Percentiles rank a stretch among this genome's conserved stretches.
Evolutionary conservation across 768 basidiomycete genomes (phyloP).

Genomic region (Tricholoma flavovirens): DNA sequence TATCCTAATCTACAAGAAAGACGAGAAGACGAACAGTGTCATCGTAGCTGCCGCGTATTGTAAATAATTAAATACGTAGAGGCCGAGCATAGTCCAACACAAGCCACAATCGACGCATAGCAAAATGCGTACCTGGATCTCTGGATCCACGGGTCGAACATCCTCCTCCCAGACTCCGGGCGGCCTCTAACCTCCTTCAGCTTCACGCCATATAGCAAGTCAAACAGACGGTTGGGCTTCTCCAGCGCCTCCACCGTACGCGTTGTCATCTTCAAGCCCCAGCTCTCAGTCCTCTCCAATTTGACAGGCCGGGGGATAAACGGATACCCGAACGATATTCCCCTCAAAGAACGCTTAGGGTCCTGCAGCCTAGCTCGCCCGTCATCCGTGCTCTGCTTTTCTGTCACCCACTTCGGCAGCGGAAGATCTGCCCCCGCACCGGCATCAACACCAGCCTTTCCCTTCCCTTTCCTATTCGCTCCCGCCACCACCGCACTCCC

Average conservation of each 20-base stretch:
- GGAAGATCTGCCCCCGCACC: slow-evolving; percentile 23
- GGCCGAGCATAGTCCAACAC: slow-evolving; percentile 32
- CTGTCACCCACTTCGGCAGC: slow-evolving; percentile 39
- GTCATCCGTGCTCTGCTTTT: slow-evolving; percentile 38
- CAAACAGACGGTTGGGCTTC: slow-evolving; percentile 39
- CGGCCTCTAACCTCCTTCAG: slow-evolving; percentile 37
- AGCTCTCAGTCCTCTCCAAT: slow-evolving; percentile 23
- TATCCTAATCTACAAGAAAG: too few species aligned
- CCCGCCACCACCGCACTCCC: background rate
- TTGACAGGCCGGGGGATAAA: slow-evolving; percentile 47
- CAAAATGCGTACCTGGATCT: slow-evolving; percentile 54
- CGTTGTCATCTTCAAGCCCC: slow-evolving; percentile 13
- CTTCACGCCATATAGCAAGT: slow-evolving; percentile 40
- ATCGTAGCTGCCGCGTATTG: slow-evolving; percentile 32
- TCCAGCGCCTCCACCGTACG: slow-evolving; percentile 29
- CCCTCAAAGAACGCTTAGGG: slow-evolving; percentile 38
- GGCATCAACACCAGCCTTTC: slow-evolving; percentile 3
- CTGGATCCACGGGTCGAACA: slow-evolving; percentile 58
- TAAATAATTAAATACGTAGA: slow-evolving; percentile 38
- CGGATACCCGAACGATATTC: slow-evolving; percentile 53
- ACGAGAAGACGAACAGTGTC: background rate
- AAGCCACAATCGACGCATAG: slow-evolving; percentile 40
- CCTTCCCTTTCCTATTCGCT: slow-evolving; percentile 10
- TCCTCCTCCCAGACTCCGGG: slow-evolving; percentile 38
- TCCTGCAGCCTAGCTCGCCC: slow-evolving; percentile 38